Conservation (phyloP, 345 rosid species). For the Viola odorata region DNA sequence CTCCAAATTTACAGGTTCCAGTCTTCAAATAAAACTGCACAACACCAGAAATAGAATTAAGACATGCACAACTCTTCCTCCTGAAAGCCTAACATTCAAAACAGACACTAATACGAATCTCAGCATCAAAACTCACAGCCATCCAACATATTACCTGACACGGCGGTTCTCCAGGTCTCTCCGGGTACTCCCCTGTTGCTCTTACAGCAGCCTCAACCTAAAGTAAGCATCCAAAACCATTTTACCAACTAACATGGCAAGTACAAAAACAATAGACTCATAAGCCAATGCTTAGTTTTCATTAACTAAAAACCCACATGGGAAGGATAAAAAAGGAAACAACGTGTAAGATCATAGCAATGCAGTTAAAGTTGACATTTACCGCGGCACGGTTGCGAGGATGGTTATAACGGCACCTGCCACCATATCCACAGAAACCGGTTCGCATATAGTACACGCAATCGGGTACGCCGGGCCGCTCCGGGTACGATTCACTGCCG, state of each 20-base stretch:
- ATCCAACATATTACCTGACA: constrained; percentile 59
- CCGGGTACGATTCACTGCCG: constrained; percentile 20
- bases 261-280: neutral
- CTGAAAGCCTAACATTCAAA: constrained; percentile 12
- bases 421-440: constrained; percentile 25
- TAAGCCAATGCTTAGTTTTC: too few relatives aligned
- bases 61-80: neutral
- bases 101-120: neutral
- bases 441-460: constrained; percentile 29
- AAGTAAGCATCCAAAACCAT: constrained; percentile 23
- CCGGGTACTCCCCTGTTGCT: constrained; percentile 58
- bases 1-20: constrained; percentile 88
- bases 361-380: neutral
- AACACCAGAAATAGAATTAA: constrained; percentile 5
- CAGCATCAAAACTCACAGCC: neutral
- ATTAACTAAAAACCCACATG: neutral
- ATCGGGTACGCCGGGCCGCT: constrained; percentile 21
- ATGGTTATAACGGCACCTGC: constrained; percentile 26
- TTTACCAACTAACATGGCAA: neutral
- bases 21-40: constrained; percentile 80
- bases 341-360: neutral
- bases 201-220: constrained; percentile 62
- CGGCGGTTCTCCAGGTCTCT: constrained; percentile 64
- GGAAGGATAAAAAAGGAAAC: neutral
- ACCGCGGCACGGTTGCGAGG: constrained; percentile 26